Evolutionary conservation across 75 land plant species (phyloP), one percentile per base, ranked within the genome.

Genomic region (Selaginella tamariscina): DNA sequence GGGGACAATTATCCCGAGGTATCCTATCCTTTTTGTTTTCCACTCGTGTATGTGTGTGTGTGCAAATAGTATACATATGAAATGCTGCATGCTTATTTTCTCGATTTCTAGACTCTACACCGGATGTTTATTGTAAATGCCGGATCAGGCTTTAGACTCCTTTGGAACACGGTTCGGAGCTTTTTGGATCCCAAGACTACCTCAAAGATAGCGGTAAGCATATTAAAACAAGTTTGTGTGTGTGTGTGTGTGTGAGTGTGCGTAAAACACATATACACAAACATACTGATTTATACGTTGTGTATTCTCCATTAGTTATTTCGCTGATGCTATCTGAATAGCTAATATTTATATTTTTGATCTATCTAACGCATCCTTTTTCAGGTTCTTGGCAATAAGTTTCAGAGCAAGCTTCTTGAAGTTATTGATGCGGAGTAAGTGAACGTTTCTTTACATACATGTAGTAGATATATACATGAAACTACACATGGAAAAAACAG

Each of bases 41-140:
- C 49, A 39, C 5, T 39, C 49, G 5, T 39, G 49, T 39, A 39
- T n/a, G n/a, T n/a, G n/a, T n/a, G n/a, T n/a, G n/a, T n/a, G n/a
- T n/a, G n/a, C n/a, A n/a, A n/a, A n/a, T n/a, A n/a, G n/a, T n/a
- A n/a, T n/a, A n/a, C n/a, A n/a, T n/a, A n/a, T n/a, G n/a, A n/a
- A n/a, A n/a, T n/a, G n/a, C n/a, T n/a, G n/a, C n/a, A n/a, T n/a
- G n/a, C n/a, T n/a, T 32, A 1, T 60, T 44, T 29, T 0, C 22
- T 56, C 24, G 24, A 71, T 54, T 8, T 64, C 11, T 77, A 88
- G 93, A 88, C 93, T 8, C 71, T 88, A 60, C 81, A 88, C 56
- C 79, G 79, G 0, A 86, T 88, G 93, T 88, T 66, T 65, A 82
- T 88, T 20, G 77, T 88, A 27, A 88, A 88, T 77, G 86, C 83